These are phyloP conservation scores for Didymella arachidicola DNA, from an alignment of 2,329 filamentous ascomycete species.

Conservation along the genomic window DNA sequence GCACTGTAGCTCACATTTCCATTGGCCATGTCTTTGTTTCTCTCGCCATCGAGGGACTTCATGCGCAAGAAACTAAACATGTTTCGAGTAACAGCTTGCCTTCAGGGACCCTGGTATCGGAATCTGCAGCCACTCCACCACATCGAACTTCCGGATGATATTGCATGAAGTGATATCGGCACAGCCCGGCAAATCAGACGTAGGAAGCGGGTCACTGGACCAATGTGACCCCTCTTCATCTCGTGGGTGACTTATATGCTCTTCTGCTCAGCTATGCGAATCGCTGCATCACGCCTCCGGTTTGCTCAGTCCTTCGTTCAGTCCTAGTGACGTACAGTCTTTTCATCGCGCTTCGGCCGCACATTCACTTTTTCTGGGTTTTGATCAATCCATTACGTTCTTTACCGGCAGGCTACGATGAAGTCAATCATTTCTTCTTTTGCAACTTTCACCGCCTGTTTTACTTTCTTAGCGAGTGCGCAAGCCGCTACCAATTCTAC, in stretches of 20 bases:
- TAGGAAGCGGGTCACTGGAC: slow-evolving; percentile 26
- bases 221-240: slow-evolving; percentile 23
- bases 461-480: slow-evolving; percentile 29
- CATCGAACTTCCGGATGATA: neutral
- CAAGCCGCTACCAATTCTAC: slow-evolving; percentile 29
- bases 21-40: slow-evolving; percentile 11
- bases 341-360: slow-evolving; percentile 24
- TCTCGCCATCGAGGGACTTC: neutral
- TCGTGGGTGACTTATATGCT: slow-evolving; percentile 21
- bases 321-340: slow-evolving; percentile 34
- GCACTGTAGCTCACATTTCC: neutral
- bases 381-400: slow-evolving; percentile 38
- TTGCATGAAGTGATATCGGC: slow-evolving; percentile 33
- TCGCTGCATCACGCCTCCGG: slow-evolving; percentile 9
- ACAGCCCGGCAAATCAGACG: slow-evolving; percentile 27
- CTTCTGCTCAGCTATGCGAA: slow-evolving; percentile 1
- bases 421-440: slow-evolving; percentile 37
- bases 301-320: slow-evolving; percentile 35
- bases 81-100: slow-evolving; percentile 32
- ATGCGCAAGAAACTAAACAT: slow-evolving; percentile 38
- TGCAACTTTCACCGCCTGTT: slow-evolving; percentile 23
- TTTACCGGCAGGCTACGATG: slow-evolving; percentile 41
- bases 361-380: slow-evolving; percentile 34
- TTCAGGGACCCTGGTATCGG: slow-evolving; percentile 24
- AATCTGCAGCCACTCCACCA: neutral